These are phyloP conservation scores for Dioscorea alata DNA, from an alignment of 106 monocot species.

Conservation along the genomic window DNA sequence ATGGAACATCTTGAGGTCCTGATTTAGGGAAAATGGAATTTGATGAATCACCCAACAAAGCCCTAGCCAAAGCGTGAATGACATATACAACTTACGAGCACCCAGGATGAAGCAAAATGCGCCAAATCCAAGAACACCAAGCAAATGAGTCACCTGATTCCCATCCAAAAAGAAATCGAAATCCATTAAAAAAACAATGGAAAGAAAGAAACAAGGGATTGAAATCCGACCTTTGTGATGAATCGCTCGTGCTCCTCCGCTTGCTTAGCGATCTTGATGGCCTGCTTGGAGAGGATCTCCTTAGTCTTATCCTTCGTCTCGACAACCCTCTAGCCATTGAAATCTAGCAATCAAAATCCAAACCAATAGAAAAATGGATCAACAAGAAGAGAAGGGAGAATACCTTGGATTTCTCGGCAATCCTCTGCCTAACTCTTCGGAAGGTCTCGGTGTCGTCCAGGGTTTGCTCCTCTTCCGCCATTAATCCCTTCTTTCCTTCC, in stretches of 20 bases:
- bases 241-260: conserved; percentile 95
- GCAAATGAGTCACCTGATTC: conserved; percentile 80
- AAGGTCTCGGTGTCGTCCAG: conserved; percentile 30
- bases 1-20: conserved; percentile 97
- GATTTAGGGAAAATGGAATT: background rate
- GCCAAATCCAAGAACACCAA: conserved; percentile 95
- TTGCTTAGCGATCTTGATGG: conserved; percentile 80
- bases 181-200: background rate
- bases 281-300: conserved; percentile 81
- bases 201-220: background rate
- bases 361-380: background rate
- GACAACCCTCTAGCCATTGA: conserved; percentile 13
- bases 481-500: background rate
- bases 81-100: conserved; percentile 58
- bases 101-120: conserved; percentile 92
- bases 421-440: conserved; percentile 16
- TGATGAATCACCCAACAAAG: background rate
- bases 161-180: background rate
- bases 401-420: conserved; percentile 44
- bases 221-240: conserved; percentile 63
- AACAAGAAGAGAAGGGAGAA: background rate
- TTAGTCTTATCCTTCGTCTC: conserved; percentile 48
- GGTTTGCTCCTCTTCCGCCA: background rate
- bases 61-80: background rate
- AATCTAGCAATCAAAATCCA: background rate